A percentile compares a stretch with the other conserved stretches of the same genome.
Conservation (phyloP, 2,329 filamentous ascomycete genomes). For the Didymella pinodella region DNA sequence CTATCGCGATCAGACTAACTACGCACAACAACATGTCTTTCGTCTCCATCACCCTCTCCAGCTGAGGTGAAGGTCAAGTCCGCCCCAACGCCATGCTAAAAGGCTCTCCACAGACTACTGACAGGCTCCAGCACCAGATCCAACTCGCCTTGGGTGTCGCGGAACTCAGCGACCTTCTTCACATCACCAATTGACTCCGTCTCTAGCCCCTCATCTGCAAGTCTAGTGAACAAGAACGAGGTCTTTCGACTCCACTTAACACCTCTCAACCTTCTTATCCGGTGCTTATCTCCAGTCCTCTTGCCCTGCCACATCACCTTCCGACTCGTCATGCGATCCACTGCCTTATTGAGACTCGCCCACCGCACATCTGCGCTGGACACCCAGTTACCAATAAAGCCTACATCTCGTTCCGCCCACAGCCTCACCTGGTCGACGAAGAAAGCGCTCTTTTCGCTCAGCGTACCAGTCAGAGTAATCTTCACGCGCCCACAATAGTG, state of each 20-base stretch:
- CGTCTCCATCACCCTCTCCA: not conserved
- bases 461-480: not conserved
- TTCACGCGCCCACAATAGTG: too few species aligned
- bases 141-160: not conserved
- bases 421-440: not conserved
- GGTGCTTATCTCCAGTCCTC: not conserved
- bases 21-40: constrained; percentile 5
- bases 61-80: not conserved
- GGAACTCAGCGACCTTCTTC: constrained; percentile 1
- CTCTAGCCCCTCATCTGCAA: not conserved
- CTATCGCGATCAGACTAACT: not conserved
- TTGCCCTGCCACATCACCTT: not conserved
- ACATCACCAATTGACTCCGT: not conserved
- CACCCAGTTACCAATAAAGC: constrained; percentile 1
- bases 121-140: not conserved
- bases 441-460: constrained; percentile 1
- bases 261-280: not conserved
- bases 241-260: constrained; percentile 2
- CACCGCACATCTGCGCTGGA: not conserved
- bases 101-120: not conserved
- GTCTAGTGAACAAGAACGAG: not conserved
- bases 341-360: not conserved
- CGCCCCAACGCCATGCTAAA: constrained; percentile 4
- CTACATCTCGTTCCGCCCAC: not conserved
- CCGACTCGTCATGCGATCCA: not conserved